A percentile compares a stretch with the other conserved stretches of the same genome.
These are phyloP conservation scores for Maudiozyma humilis DNA, from an alignment of 1,139 yeast species.

Conservation along the genomic window DNA sequence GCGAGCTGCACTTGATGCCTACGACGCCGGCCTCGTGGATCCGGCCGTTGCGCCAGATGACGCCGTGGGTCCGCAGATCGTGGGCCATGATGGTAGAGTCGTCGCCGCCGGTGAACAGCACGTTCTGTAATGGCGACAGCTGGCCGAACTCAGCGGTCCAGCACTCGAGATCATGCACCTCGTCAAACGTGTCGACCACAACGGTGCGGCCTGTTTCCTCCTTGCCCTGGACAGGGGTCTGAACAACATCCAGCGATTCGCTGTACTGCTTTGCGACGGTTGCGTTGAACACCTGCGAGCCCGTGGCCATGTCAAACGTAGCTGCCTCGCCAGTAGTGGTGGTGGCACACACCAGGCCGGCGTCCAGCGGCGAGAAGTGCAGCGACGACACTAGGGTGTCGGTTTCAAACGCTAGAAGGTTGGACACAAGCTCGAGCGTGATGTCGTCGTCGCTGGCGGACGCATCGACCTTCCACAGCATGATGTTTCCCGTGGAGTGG, in stretches of 20 bases:
- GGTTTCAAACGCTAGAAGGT: slow-evolving; percentile 40
- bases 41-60: slow-evolving; percentile 50
- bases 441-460: slow-evolving; percentile 10
- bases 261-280: slow-evolving; percentile 9
- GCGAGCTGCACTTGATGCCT: slow-evolving; percentile 40
- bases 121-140: slow-evolving; percentile 43
- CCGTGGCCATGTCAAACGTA: slow-evolving; percentile 18
- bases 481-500: slow-evolving; percentile 72
- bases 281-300: slow-evolving; percentile 3
- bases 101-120: slow-evolving; percentile 86
- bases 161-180: slow-evolving; percentile 63
- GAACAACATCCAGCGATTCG: slow-evolving; percentile 7
- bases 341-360: slow-evolving; percentile 39
- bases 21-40: slow-evolving; percentile 86
- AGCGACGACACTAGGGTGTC: slow-evolving; percentile 57
- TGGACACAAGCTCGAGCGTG: slow-evolving; percentile 22
- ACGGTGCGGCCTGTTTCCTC: slow-evolving; percentile 9
- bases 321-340: slow-evolving; percentile 51
- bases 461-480: slow-evolving; percentile 46
- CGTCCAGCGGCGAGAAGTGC: slow-evolving; percentile 43
- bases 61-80: slow-evolving; percentile 48
- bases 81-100: slow-evolving; percentile 71
- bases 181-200: slow-evolving; percentile 9
- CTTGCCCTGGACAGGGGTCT: slow-evolving; percentile 19
- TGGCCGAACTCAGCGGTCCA: slow-evolving; percentile 82